These are phyloP conservation scores for Chaetomium olivaceum DNA, from an alignment of 2,329 filamentous ascomycete species.

Conservation along the genomic window DNA sequence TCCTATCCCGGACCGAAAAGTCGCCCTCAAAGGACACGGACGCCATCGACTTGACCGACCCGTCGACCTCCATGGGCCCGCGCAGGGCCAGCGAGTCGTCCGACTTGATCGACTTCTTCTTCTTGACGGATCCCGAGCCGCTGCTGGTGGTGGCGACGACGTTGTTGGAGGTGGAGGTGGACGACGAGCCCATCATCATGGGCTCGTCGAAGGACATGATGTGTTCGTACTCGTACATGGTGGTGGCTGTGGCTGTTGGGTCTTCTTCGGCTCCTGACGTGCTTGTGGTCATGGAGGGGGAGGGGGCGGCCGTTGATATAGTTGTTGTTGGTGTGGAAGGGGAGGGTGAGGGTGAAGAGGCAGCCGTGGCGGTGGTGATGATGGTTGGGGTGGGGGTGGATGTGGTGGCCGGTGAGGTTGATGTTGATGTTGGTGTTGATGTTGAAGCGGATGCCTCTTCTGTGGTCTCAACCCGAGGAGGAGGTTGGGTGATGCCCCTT, in stretches of 20 bases:
- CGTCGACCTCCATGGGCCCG: conserved; percentile 50
- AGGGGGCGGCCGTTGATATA: conserved; percentile 10
- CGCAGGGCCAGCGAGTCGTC: conserved; percentile 44
- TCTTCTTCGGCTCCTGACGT: conserved; percentile 5
- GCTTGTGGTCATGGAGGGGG: background rate
- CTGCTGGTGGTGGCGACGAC: too few species aligned
- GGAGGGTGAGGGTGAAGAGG: conserved; percentile 5
- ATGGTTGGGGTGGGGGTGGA: conserved; percentile 4
- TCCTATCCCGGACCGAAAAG: conserved; percentile 46
- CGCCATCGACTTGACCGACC: conserved; percentile 49
- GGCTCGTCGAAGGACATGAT: conserved; percentile 35
- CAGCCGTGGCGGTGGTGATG: background rate
- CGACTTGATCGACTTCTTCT: conserved; percentile 45
- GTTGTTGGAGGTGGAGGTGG: conserved; percentile 10
- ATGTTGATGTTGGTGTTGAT: background rate
- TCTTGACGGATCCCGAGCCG: conserved; percentile 28
- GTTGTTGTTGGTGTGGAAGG: conserved; percentile 17
- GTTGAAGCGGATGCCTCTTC: background rate
- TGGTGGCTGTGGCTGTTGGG: conserved; percentile 4
- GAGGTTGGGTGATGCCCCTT: conserved; percentile 25
- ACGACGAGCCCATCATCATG: conserved; percentile 21
- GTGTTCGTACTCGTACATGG: conserved; percentile 35
- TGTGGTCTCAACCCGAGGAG: conserved; percentile 5
- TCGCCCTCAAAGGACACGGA: conserved; percentile 48
- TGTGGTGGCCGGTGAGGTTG: conserved; percentile 8